Percentiles rank a stretch among this genome's conserved stretches.
Evolutionary conservation across 306 rosid species (phyloP).

Genomic region (Cucurbita argyrosperma): DNA sequence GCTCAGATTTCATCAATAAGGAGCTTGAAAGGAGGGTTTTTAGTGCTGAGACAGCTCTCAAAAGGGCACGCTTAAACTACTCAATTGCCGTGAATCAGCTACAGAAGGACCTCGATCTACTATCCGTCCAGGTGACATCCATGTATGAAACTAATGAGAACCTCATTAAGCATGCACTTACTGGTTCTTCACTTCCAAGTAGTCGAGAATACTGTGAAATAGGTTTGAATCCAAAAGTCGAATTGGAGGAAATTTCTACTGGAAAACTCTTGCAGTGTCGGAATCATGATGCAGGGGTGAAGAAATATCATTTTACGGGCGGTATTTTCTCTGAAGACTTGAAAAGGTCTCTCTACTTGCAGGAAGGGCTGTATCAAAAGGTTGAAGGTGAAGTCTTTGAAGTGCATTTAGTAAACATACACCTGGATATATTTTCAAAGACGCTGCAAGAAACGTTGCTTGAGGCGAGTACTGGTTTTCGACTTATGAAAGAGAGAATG

Average conservation of each 20-base stretch:
- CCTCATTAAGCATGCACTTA: conserved; percentile 66
- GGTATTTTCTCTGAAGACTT: conserved; percentile 43
- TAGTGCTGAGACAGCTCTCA: conserved; percentile 80
- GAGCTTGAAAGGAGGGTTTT: conserved; percentile 82
- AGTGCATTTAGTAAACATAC: conserved; percentile 53
- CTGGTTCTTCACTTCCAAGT: conserved; percentile 49
- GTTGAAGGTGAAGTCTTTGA: conserved; percentile 77
- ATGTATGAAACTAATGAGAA: conserved; percentile 87
- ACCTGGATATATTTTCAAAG: conserved; percentile 73
- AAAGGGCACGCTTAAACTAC: conserved; percentile 91
- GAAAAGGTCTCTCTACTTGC: conserved; percentile 61
- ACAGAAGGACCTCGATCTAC: conserved; percentile 90
- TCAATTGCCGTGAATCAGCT: conserved; percentile 89
- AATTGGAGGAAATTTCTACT: conserved; percentile 27
- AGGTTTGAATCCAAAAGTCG: conserved; percentile 22
- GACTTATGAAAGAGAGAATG: conserved; percentile 34
- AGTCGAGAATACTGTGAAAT: conserved; percentile 25
- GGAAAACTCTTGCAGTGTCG: conserved; percentile 28
- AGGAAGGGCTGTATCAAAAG: conserved; percentile 67
- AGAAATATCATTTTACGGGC: conserved; percentile 44
- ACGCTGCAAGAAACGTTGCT: conserved; percentile 63
- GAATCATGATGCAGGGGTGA: conserved; percentile 28
- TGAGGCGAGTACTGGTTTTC: conserved; percentile 48
- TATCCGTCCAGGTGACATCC: conserved; percentile 75
- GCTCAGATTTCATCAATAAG: conserved; percentile 45